A percentile compares a stretch with the other conserved stretches of the same genome.
Conservation (phyloP, 1,284 basidiomycete species). For the Ustilago loliicola region DNA sequence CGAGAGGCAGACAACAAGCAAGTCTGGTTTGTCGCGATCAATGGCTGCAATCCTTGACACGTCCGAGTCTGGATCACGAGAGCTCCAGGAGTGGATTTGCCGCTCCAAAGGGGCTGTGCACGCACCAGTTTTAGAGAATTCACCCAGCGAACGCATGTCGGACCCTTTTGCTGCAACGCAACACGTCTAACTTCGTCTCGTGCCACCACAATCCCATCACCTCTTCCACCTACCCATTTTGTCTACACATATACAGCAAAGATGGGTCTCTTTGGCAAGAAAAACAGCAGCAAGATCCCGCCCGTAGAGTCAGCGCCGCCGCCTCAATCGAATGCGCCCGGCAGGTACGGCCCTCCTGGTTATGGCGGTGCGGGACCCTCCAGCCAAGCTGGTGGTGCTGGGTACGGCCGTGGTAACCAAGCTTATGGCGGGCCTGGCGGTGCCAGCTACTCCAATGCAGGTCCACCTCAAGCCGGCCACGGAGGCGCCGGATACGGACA, state of each 20-base stretch:
- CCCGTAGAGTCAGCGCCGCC: constrained; percentile 34
- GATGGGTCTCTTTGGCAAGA: constrained; percentile 54
- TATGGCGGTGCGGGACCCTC: constrained; percentile 28
- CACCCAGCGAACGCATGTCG: neutral
- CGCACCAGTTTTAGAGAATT: constrained; percentile 2
- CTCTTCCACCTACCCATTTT: neutral
- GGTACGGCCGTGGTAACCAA: constrained; percentile 8
- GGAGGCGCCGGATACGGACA: constrained; percentile 27
- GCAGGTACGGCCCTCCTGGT: constrained; percentile 31
- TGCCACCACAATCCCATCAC: neutral
- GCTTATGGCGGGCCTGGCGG: constrained; percentile 7
- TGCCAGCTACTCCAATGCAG: constrained; percentile 21
- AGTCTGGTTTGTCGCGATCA: too few species aligned
- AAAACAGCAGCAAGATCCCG: constrained; percentile 46
- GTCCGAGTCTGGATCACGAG: neutral
- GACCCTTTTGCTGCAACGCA: neutral
- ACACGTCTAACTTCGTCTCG: neutral
- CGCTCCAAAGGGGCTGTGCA: constrained; percentile 12
- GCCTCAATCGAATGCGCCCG: constrained; percentile 20
- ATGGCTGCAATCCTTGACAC: neutral
- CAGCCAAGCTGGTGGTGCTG: constrained; percentile 18
- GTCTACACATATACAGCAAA: constrained; percentile 7
- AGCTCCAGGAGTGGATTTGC: neutral
- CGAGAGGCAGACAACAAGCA: too few species aligned
- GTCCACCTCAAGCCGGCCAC: constrained; percentile 12